Base-by-base conservation (phyloP, 1,139 yeast species). In the Hyphopichia pseudoburtonii region DNA sequence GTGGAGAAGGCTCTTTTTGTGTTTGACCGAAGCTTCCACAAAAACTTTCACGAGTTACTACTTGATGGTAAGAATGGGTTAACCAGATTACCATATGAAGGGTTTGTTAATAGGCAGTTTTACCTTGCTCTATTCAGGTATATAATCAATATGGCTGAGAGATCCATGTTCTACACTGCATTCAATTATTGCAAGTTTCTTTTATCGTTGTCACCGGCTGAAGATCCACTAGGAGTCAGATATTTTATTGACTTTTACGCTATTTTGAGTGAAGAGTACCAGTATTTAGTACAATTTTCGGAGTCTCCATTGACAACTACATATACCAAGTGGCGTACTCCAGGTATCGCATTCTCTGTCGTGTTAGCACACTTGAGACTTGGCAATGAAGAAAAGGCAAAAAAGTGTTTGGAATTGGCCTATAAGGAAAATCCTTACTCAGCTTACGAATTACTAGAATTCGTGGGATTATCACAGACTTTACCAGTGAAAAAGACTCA, bases 201-300 rank as follows among this genome's bases (percentile, higher is more conserved):
- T 36, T 64, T 84, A 46, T 76, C 88, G 1, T 62, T 88, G 32
- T 75, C 80, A 27, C 95, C 96, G 1, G 75, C 80, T 1, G 87
- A 83, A 34, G 97, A 88, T 64, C 96, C 96, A 0, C 64, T 83
- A 40, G 95, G 96, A 10, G 89, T 84, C 5, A 72, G 95, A 45
- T 82, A 83, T 51, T 85, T 87, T 57, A 80, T 88, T 48, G 96
- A 88, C 56, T 83, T 76, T 51, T 88, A 86, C 54, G 83, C 92
- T 5, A 65, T 86, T 8, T 67, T 80, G 63, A 72, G 87, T 34
- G 82, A 75, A 30, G 87, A 86, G 44, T 81, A 72, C 51, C 67
- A 75, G 38, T 88, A 78, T 57, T 56, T 88, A 47, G 66, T 79
- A 14, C 73, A 77, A 18, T 62, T 86, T 27, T 71, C 72, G 0